These are phyloP conservation scores for Vicia sativa DNA, from an alignment of 306 rosid genomes.

Conservation along the genomic window DNA sequence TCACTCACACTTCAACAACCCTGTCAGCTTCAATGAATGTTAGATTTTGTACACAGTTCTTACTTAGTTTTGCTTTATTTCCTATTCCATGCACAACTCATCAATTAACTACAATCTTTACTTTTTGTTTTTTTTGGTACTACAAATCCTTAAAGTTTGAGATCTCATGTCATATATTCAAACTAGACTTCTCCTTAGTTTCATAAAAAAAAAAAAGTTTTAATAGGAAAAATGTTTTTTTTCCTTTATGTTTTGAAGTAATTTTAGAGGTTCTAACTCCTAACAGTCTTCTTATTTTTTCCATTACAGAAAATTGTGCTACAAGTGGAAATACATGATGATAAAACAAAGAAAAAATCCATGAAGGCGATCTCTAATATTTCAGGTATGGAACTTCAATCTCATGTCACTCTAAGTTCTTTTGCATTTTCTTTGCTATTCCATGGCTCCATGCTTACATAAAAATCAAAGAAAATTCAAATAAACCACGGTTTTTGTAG, in stretches of 20 bases:
- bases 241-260: slow-evolving; percentile 2
- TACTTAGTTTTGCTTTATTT: slow-evolving; percentile 4
- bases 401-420: not conserved
- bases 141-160: slow-evolving; percentile 8
- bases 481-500: slow-evolving; percentile 39
- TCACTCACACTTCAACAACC: slow-evolving; percentile 1
- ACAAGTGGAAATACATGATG: slow-evolving; percentile 49
- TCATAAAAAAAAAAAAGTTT: not conserved
- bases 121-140: not conserved
- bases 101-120: not conserved
- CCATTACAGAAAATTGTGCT: slow-evolving; percentile 62
- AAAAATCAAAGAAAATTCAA: not conserved
- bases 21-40: slow-evolving; percentile 35
- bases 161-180: slow-evolving; percentile 18
- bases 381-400: slow-evolving; percentile 45
- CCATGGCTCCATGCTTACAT: not conserved
- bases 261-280: not conserved
- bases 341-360: slow-evolving; percentile 54
- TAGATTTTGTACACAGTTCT: not conserved
- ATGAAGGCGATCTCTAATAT: slow-evolving; percentile 63
- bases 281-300: not conserved
- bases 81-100: not conserved
- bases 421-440: not conserved
- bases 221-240: not conserved
- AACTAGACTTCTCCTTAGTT: not conserved